Evolutionary conservation across 129 eudicot species (phyloP).

Genomic region (Pittosporum tobira): DNA sequence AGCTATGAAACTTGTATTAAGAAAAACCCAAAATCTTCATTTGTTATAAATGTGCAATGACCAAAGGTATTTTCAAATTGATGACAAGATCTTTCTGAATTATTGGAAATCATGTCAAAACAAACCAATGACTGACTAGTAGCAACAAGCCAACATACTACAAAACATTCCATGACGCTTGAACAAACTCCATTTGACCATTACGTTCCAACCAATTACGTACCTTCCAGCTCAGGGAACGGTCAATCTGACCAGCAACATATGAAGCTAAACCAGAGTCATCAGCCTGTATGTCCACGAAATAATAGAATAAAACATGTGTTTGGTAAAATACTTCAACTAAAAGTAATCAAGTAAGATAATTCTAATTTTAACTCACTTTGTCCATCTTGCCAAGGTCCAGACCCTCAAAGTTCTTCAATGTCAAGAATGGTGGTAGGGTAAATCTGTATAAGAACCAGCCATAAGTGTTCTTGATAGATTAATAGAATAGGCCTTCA

Average conservation of each 20-base stretch:
- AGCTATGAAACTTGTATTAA: background rate
- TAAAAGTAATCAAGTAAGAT: background rate
- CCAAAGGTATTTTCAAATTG: background rate
- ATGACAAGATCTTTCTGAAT: background rate
- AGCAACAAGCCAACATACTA: background rate
- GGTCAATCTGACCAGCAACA: slow-evolving; percentile 96
- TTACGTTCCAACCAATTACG: background rate
- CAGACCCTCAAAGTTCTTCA: slow-evolving; percentile 96
- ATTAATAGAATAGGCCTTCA: background rate
- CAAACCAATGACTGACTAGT: background rate
- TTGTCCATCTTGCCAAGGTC: slow-evolving; percentile 87
- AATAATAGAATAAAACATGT: slow-evolving; percentile 6
- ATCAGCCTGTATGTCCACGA: slow-evolving; percentile 44
- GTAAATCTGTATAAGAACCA: slow-evolving; percentile 42
- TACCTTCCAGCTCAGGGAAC: slow-evolving; percentile 96
- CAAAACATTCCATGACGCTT: background rate
- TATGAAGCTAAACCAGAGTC: slow-evolving; percentile 92
- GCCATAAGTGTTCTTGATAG: slow-evolving; percentile 6
- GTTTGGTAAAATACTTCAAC: background rate
- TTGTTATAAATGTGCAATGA: background rate
- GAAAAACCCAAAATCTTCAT: background rate
- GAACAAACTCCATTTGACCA: background rate
- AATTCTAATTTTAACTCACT: slow-evolving; percentile 38
- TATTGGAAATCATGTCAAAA: background rate
- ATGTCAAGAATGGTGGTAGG: slow-evolving; percentile 69